These are phyloP conservation scores for Epichloe brachyelytri DNA, from an alignment of 2,329 filamentous ascomycete species.

Conservation along the genomic window DNA sequence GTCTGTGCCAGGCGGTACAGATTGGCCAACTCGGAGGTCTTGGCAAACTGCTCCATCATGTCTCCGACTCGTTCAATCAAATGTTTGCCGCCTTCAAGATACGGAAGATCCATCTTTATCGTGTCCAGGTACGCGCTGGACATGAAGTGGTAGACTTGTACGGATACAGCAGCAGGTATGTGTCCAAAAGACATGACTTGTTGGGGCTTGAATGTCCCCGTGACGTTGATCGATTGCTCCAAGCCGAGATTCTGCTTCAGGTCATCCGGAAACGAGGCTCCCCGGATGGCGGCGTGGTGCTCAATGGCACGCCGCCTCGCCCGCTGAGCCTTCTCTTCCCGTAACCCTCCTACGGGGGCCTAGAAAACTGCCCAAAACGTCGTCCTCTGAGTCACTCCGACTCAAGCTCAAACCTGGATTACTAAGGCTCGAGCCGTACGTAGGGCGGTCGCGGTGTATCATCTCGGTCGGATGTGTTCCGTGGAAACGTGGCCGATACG, in stretches of 20 bases:
- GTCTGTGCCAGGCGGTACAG: conserved; percentile 50
- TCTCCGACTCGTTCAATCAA: conserved; percentile 33
- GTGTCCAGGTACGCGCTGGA: conserved; percentile 43
- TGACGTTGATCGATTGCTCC: conserved; percentile 45
- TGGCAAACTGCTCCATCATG: conserved; percentile 45
- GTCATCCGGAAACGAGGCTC: conserved; percentile 17
- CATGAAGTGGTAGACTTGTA: conserved; percentile 42
- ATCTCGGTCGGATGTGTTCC: conserved; percentile 21
- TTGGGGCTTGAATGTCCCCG: conserved; percentile 43
- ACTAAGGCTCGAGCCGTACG: conserved; percentile 36
- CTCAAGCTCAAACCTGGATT: conserved; percentile 41
- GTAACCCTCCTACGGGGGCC: conserved; percentile 29
- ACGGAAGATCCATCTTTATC: conserved; percentile 35
- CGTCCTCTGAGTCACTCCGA: conserved; percentile 53
- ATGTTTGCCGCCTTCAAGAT: conserved; percentile 19
- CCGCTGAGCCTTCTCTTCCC: conserved; percentile 29
- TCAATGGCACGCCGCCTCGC: conserved; percentile 31
- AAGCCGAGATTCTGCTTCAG: conserved; percentile 34
- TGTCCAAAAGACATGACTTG: conserved; percentile 51
- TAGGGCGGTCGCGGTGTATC: conserved; percentile 25
- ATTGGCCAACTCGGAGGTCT: conserved; percentile 41
- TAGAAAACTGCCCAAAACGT: conserved; percentile 47
- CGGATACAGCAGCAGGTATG: conserved; percentile 37
- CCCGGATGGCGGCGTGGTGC: conserved; percentile 41
- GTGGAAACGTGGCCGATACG: conserved; percentile 28